Conservation (phyloP, 495 filamentous ascomycete species). For the Penicillium subrubescens region DNA sequence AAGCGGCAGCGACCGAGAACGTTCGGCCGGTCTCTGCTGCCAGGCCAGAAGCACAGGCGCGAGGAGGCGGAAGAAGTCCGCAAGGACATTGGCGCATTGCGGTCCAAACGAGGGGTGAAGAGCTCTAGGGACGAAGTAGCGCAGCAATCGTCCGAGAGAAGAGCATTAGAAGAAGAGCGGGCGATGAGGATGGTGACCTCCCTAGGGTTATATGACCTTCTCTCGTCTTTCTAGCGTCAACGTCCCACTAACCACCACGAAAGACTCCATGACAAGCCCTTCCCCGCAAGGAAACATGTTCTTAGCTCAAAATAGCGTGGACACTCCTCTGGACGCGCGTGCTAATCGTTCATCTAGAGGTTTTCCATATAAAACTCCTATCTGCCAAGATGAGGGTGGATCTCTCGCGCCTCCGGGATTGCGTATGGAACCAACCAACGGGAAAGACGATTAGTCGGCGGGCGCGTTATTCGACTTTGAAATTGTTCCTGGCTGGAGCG, state of each 20-base stretch:
- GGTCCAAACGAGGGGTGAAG: constrained; percentile 5
- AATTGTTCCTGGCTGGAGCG: background rate
- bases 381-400: constrained; percentile 17
- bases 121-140: background rate
- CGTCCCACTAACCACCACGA: background rate
- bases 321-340: background rate
- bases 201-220: background rate
- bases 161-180: background rate
- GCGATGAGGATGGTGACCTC: background rate
- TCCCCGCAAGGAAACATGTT: constrained; percentile 8
- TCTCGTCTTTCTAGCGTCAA: background rate
- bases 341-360: background rate
- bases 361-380: background rate
- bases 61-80: constrained; percentile 21
- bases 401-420: background rate
- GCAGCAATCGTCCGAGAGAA: background rate
- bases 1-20: constrained; percentile 12
- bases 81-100: constrained; percentile 38
- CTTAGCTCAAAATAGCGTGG: background rate
- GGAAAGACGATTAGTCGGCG: background rate
- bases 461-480: background rate
- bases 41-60: constrained; percentile 27
- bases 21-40: constrained; percentile 7
- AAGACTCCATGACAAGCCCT: background rate
- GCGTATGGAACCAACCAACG: constrained; percentile 1